Evolutionary conservation across 2,329 filamentous ascomycete genomes (phyloP).

Genomic region (Penicillium sp.): DNA sequence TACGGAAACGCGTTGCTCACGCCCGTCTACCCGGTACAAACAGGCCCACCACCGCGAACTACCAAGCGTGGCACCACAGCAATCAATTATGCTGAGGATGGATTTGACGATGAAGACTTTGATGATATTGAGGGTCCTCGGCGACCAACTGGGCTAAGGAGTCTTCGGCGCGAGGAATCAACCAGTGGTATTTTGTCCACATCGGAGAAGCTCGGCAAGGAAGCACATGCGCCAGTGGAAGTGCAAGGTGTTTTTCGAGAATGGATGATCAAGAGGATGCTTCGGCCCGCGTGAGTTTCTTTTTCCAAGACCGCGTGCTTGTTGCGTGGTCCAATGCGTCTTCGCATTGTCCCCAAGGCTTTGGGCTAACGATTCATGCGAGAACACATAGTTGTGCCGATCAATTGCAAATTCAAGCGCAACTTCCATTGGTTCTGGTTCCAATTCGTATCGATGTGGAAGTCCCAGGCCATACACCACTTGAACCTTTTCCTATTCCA

Average conservation of each 20-base stretch:
- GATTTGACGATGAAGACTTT: conserved; percentile 69
- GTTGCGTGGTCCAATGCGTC: too few relatives aligned
- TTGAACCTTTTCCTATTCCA: conserved; percentile 45
- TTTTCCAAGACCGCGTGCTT: too few relatives aligned
- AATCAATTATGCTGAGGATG: conserved; percentile 97
- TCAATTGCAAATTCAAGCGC: conserved; percentile 60
- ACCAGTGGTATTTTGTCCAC: conserved; percentile 58
- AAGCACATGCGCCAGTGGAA: conserved; percentile 69
- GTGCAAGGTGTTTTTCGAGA: conserved; percentile 89
- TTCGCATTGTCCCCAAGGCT: conserved; percentile 4
- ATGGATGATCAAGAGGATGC: conserved; percentile 74
- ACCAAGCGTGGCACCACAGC: conserved; percentile 95
- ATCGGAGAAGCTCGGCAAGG: conserved; percentile 74
- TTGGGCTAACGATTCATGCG: conserved; percentile 3
- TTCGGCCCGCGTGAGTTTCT: conserved; percentile 41
- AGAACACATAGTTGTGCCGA: conserved; percentile 44
- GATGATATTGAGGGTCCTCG: conserved; percentile 61
- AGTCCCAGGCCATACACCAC: conserved; percentile 61
- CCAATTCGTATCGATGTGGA: conserved; percentile 96
- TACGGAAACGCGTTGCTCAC: conserved; percentile 90
- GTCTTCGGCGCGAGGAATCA: conserved; percentile 69
- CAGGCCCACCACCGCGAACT: conserved; percentile 66
- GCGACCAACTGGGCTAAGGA: conserved; percentile 73
- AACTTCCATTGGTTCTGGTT: conserved; percentile 80
- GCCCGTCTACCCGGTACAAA: conserved; percentile 67